Percentiles rank a stretch among this genome's conserved stretches.
phyloP scores from a whole-genome alignment of 2,329 filamentous ascomycete genomes.

The Fusarium sp. region DNA sequence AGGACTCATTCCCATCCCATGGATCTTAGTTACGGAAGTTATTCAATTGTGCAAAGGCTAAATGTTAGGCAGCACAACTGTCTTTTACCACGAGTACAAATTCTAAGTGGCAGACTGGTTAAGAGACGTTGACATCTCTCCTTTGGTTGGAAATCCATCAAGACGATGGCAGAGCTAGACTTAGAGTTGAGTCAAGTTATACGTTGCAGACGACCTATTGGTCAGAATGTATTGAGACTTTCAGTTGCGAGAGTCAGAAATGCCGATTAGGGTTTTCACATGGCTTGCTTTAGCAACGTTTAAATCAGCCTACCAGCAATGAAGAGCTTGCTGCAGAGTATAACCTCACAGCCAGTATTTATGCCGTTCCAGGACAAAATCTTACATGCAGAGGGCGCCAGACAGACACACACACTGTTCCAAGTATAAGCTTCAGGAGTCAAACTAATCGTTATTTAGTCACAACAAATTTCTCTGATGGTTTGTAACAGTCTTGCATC shows the following conservation, averaged over 20 bases:
- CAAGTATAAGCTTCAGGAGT: neutral
- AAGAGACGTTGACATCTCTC: neutral
- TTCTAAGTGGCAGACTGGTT: neutral
- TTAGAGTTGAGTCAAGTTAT: neutral
- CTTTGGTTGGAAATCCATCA: neutral
- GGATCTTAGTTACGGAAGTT: neutral
- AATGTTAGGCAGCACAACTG: neutral
- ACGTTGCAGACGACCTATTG: neutral
- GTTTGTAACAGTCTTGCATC: no score
- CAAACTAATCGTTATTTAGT: neutral
- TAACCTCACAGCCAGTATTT: neutral
- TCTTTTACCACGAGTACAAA: neutral
- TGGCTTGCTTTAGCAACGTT: neutral
- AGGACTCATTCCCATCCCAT: neutral
- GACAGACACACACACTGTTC: neutral
- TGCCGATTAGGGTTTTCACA: neutral
- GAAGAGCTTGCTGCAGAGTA: neutral
- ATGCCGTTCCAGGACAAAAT: neutral
- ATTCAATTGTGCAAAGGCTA: neutral
- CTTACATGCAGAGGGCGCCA: no score
- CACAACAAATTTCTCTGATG: no score
- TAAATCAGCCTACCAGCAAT: neutral
- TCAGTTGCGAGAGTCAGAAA: neutral
- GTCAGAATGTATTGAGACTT: neutral
- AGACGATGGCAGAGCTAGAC: neutral